Percentiles rank a stretch among this genome's conserved stretches.
Evolutionary conservation across 805 yeast genomes (phyloP).

Genomic region (Metschnikowia orientalis): DNA sequence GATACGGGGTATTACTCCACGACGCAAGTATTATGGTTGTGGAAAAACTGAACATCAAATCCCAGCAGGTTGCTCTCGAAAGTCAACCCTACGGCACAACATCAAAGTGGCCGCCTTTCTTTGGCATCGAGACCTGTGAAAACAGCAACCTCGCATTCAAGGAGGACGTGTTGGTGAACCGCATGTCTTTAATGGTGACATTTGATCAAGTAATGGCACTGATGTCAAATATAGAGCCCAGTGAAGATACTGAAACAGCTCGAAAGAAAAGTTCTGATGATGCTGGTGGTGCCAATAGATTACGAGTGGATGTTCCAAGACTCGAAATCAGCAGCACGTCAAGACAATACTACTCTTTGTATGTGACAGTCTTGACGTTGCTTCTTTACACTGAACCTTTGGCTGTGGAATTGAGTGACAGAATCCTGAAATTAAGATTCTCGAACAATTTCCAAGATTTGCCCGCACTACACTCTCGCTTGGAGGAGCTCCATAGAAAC

Average conservation of each 20-base stretch:
- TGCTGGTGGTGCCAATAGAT: constrained; percentile 25
- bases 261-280: constrained; percentile 4
- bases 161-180: constrained; percentile 54
- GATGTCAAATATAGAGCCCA: constrained; percentile 16
- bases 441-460: constrained; percentile 68
- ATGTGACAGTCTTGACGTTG: constrained; percentile 57
- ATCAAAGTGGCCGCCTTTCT: constrained; percentile 84
- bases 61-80: constrained; percentile 40
- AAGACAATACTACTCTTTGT: constrained; percentile 63
- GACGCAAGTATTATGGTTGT: constrained; percentile 73
- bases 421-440: constrained; percentile 60
- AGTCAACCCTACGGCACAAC: constrained; percentile 57
- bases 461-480: constrained; percentile 42
- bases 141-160: constrained; percentile 41
- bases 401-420: constrained; percentile 51
- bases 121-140: constrained; percentile 66
- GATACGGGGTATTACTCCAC: constrained; percentile 64
- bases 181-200: constrained; percentile 58
- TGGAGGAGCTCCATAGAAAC: constrained; percentile 48
- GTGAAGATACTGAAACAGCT: constrained; percentile 6
- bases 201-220: constrained; percentile 44
- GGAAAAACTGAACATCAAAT: constrained; percentile 40
- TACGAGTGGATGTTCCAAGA: constrained; percentile 65
- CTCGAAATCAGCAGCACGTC: constrained; percentile 69
- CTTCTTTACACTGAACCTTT: constrained; percentile 73